Evolutionary conservation across 2,329 filamentous ascomycete species (phyloP).

Genomic region (Fusarium tjaetaba): DNA sequence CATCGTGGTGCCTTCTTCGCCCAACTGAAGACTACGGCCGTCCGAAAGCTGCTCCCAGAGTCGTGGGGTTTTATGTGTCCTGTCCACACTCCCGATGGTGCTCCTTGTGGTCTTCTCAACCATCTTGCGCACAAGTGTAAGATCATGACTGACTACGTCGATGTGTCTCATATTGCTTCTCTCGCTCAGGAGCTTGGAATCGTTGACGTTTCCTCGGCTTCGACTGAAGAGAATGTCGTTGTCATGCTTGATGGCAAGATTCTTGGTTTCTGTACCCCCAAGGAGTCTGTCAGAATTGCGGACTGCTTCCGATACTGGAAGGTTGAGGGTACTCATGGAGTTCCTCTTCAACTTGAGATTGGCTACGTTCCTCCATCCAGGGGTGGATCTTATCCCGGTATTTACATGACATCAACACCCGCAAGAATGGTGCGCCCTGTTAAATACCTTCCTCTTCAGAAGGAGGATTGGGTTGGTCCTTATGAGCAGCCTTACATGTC

Average conservation of each 20-base stretch:
- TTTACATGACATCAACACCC: slow-evolving; percentile 90
- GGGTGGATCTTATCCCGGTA: slow-evolving; percentile 93
- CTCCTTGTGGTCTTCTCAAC: slow-evolving; percentile 92
- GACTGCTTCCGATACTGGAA: slow-evolving; percentile 96
- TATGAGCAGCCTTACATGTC: slow-evolving; percentile 99
- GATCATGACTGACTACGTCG: slow-evolving; percentile 79
- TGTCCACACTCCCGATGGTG: slow-evolving; percentile 96
- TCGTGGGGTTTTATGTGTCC: slow-evolving; percentile 99
- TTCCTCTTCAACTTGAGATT: slow-evolving; percentile 88
- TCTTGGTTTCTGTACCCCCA: slow-evolving; percentile 88
- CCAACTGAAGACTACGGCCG: slow-evolving; percentile 95
- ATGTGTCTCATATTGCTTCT: slow-evolving; percentile 78
- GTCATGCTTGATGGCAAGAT: slow-evolving; percentile 92
- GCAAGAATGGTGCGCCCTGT: slow-evolving; percentile 91
- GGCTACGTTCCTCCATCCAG: slow-evolving; percentile 89
- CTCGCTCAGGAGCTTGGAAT: slow-evolving; percentile 84
- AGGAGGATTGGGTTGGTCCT: slow-evolving; percentile 88
- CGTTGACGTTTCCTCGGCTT: slow-evolving; percentile 77
- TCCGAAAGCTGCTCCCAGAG: slow-evolving; percentile 93
- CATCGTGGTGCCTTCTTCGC: slow-evolving; percentile 99
- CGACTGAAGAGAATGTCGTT: slow-evolving; percentile 83
- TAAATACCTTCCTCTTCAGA: slow-evolving; percentile 88
- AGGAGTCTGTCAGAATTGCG: slow-evolving; percentile 81
- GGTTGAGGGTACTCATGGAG: slow-evolving; percentile 82
- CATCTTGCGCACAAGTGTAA: slow-evolving; percentile 96